Evolutionary conservation across 257 asterid genomes (phyloP).

Genomic region (Fraxinus excelsior): DNA sequence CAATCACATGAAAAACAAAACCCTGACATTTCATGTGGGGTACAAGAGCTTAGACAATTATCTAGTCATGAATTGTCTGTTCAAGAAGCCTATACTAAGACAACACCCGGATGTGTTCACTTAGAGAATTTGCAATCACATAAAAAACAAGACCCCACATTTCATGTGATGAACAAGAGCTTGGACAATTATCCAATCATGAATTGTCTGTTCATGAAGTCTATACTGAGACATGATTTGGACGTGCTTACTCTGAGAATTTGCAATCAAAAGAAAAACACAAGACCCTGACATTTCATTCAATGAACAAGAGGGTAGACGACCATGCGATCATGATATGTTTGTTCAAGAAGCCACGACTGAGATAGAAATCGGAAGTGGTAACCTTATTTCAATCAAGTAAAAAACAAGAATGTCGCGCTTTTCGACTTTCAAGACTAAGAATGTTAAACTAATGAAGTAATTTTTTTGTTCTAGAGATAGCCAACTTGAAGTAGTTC

Average conservation of each 20-base stretch:
- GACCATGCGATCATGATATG: neutral
- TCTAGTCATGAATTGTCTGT: neutral
- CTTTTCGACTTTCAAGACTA: constrained; percentile 14
- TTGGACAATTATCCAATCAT: neutral
- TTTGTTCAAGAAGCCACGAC: constrained; percentile 20
- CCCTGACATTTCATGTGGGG: too few species aligned
- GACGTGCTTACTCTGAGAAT: neutral
- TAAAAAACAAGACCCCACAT: neutral
- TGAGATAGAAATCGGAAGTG: constrained; percentile 13
- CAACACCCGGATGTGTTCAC: constrained; percentile 4
- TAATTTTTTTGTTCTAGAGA: constrained; percentile 9
- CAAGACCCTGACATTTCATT: constrained; percentile 2
- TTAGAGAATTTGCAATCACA: constrained; percentile 16
- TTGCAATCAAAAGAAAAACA: too few species aligned
- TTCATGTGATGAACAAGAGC: constrained; percentile 26
- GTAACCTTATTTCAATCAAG: constrained; percentile 15
- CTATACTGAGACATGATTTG: neutral
- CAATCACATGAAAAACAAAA: too few species aligned
- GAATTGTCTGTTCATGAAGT: constrained; percentile 3
- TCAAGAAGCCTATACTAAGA: constrained; percentile 26
- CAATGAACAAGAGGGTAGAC: too few species aligned
- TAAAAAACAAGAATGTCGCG: constrained; percentile 16
- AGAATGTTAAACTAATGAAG: constrained; percentile 17
- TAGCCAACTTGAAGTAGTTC: too few species aligned
- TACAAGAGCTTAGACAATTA: too few species aligned